Base-by-base conservation (phyloP, 208 protist species). In the Wallacemonas sp. region DNA sequence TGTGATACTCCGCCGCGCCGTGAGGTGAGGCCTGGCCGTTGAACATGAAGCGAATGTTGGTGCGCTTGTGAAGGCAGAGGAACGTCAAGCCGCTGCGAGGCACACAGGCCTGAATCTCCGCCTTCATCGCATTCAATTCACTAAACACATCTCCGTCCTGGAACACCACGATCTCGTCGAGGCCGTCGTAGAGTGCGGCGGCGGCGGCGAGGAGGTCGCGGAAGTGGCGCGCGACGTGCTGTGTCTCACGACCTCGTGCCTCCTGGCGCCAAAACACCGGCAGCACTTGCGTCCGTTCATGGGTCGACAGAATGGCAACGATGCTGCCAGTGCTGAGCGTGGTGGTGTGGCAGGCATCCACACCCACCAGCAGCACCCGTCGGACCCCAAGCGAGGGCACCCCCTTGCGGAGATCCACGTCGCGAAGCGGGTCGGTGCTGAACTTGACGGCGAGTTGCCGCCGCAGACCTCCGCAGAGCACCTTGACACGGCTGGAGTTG, bases 11-110 rank as follows among this genome's bases (percentile, higher is more conserved):
- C 1, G 33, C 34, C 21, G 24, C 48, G 44, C 3, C 32, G 19
- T 15, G 30, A 26, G 30, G 36, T 48, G 22, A 48, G 24, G 45
- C 26, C 1, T 30, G 17, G 66, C 32, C 44, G 57, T 85, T 53
- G 71, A 90, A 83, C 3, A 93, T 73, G 72, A 97, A 93, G 52
- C 91, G 91, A 34, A 93, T 78, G 60, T 97, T 93, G 41, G 84
- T 85, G 13, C 88, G 80, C 76, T 97, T 97, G 77, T 94, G 91
- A 27, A 97, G 81, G 57, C 89, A 94, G 76, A 93, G 81, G 45
- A 93, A 97, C 5, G 88, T 93, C 27, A 96, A 76, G n/a, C 90
- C 90, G 54, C 87, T 93, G 17, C 46, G 45, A 1, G 80, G 80
- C 44, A 79, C 61, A 55, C 58, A 54, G 34, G 62, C 41, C 26